Base-by-base conservation (phyloP, 768 basidiomycete species). In the Strobilomyces dryophilus region DNA sequence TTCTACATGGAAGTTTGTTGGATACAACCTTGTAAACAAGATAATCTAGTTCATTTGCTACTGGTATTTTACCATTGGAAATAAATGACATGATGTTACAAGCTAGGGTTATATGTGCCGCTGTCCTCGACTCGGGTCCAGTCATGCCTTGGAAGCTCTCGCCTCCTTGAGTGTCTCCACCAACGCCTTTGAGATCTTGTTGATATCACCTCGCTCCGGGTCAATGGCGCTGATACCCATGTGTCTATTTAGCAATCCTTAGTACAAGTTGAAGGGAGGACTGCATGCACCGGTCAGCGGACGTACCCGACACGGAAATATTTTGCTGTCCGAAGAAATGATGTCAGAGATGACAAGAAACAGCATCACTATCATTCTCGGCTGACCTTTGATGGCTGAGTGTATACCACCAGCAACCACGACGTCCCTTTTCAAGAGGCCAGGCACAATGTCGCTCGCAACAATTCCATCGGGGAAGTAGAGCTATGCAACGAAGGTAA, bases 161-260 rank as follows among this genome's bases (percentile, higher is more conserved):
- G 62, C 57, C 41, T 77, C 79, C 15, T 68, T 52, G 47, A 91
- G 63, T 4, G 79, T 73, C 52, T 84, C 83, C 62, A 77, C 78
- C 66, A 97, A 67, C 6, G 82, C 83, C 14, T 73, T 70, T 42
- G 92, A 74, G 51, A 97, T 73, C 64, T 72, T 83, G 60, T 91
- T 84, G 12, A 95, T 66, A 66, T 98, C 94, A 1, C 81, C 85
- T 49, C 93, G 77, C 52, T 77, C 61, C 21, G 72, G 48, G 53
- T 93, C 82, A 8, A 88, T 84, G 20, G 81, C 94, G n/a, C 87
- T 84, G 51, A 86, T 67, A 47, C 95, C 95, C 93, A 98, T 95
- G 68, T 97, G 95, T 31, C 87, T 87, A 59, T 42, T 18, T 26
- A 43, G 18, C 17, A 47, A 2, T 1, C 6, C 42, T 61, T 26